These are phyloP conservation scores for Exophiala sideris DNA, from an alignment of 2,329 filamentous ascomycete genomes.

Conservation along the genomic window DNA sequence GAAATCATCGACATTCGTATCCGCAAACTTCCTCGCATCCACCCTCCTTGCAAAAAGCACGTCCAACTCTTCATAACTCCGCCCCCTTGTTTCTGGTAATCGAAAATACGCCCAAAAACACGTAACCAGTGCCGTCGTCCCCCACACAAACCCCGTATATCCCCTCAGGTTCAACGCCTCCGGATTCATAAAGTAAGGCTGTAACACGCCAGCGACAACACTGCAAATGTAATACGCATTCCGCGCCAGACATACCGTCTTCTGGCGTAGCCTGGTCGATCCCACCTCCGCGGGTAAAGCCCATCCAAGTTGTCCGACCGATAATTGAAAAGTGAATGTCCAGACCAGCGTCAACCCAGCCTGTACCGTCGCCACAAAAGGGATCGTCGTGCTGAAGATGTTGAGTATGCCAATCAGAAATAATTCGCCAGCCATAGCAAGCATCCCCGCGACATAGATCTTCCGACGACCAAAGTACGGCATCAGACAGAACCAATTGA, in stretches of 20 bases:
- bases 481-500: slow-evolving; percentile 47
- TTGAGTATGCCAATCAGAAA: slow-evolving; percentile 33
- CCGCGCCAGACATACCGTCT: slow-evolving; percentile 53
- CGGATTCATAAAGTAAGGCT: slow-evolving; percentile 36
- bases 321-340: slow-evolving; percentile 53
- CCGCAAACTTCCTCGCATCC: slow-evolving; percentile 18
- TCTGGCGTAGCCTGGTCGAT: slow-evolving; percentile 51
- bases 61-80: slow-evolving; percentile 33
- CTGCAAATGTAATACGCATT: slow-evolving; percentile 48
- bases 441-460: slow-evolving; percentile 37
- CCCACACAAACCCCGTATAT: slow-evolving; percentile 43
- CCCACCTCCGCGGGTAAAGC: slow-evolving; percentile 51
- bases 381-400: slow-evolving; percentile 21
- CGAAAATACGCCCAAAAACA: slow-evolving; percentile 34
- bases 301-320: slow-evolving; percentile 54
- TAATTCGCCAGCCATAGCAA: slow-evolving; percentile 30
- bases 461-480: slow-evolving; percentile 38
- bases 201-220: slow-evolving; percentile 42
- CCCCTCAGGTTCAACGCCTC: slow-evolving; percentile 38
- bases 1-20: slow-evolving; percentile 16
- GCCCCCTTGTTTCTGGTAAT: slow-evolving; percentile 33
- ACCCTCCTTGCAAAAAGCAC: slow-evolving; percentile 22
- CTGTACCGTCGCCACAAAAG: slow-evolving; percentile 32
- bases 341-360: slow-evolving; percentile 50
- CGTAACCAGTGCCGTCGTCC: slow-evolving; percentile 28